Evolutionary conservation across 2,329 filamentous ascomycete species (phyloP), one percentile per base, ranked within the genome.

Genomic region (Mariannaea sp.): DNA sequence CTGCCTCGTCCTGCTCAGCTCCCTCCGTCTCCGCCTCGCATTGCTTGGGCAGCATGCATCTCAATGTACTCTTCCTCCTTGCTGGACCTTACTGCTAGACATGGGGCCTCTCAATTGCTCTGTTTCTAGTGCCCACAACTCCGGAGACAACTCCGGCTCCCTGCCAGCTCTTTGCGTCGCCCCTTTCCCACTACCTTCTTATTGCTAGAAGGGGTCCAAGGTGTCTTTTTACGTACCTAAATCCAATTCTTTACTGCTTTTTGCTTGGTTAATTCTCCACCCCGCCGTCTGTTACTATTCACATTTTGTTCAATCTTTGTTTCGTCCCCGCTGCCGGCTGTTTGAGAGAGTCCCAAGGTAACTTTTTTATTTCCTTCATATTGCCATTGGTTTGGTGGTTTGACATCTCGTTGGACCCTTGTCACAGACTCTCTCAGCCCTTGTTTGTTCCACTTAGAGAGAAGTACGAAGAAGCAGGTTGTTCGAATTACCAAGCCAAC

Each of bases 401-500:
- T 42, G 40, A 26, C 38, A 44, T 22, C 13, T 44, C 26, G 22
- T 36, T 36, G 51, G 45, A 59, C 49, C 50, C 49, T 51, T 56
- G 53, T 49, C 39, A 38, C 19, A 36, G 45, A 32, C 53, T 48
- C 35, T 40, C 27, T 20, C 35, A 65, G 45, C 39, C 43, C 56
- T 58, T 64, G 59, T 59, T 58, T 59, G 64, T 54, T 64, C 30
- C 58, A 47, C 55, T 53, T n/a, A n/a, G n/a, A 61, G 24, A 51
- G 54, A 53, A 60, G 46, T 44, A 62, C 55, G 46, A 27, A 40
- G 38, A 50, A 48, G 44, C 29, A 38, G 33, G 14, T 40, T 39
- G 14, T 16, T 49, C 10, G 32, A 33, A 20, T 20, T 20, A 41
- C 49, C 39, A 36, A 50, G 56, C n/a, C 27, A 19, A 49, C 39